Percentiles rank a stretch among this genome's conserved stretches.
Conservation (phyloP, 2,329 filamentous ascomycete genomes). For the Diaporthe batatas region DNA sequence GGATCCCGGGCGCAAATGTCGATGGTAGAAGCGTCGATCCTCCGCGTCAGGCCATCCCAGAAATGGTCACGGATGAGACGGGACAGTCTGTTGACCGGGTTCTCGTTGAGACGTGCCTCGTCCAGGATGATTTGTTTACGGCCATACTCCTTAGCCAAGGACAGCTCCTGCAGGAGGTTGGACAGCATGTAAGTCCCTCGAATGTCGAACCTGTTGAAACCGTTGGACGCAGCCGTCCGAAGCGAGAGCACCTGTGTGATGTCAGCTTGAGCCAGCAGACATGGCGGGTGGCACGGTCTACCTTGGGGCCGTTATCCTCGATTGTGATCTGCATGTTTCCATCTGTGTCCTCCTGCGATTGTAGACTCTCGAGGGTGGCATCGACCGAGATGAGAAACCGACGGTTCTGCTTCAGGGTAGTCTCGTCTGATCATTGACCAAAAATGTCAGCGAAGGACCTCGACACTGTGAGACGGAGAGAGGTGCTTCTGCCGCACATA, state of each 20-base stretch:
- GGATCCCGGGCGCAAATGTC: constrained; percentile 89
- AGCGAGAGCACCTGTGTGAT: constrained; percentile 77
- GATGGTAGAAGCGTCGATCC: constrained; percentile 90
- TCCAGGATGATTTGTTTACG: constrained; percentile 92
- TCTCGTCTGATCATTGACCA: constrained; percentile 73
- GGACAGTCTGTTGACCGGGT: constrained; percentile 88
- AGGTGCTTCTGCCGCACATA: constrained; percentile 49
- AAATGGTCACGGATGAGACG: constrained; percentile 91
- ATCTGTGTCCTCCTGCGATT: constrained; percentile 92
- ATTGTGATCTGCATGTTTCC: constrained; percentile 97
- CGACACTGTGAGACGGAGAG: not conserved
- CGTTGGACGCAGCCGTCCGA: constrained; percentile 87
- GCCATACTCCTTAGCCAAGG: constrained; percentile 90
- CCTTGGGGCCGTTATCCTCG: constrained; percentile 94
- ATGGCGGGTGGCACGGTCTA: constrained; percentile 50
- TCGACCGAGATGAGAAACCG: constrained; percentile 91
- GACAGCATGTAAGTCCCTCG: constrained; percentile 98
- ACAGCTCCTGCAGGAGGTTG: constrained; percentile 95
- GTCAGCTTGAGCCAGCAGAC: constrained; percentile 36
- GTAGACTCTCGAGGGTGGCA: constrained; percentile 81
- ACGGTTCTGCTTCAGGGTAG: constrained; percentile 72
- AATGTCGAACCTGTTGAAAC: constrained; percentile 89
- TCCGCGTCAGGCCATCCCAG: constrained; percentile 90
- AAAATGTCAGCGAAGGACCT: constrained; percentile 31
- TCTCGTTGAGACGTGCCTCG: constrained; percentile 92